Evolutionary conservation across 495 filamentous ascomycete genomes (phyloP).

Genomic region (Choiromyces venosus): DNA sequence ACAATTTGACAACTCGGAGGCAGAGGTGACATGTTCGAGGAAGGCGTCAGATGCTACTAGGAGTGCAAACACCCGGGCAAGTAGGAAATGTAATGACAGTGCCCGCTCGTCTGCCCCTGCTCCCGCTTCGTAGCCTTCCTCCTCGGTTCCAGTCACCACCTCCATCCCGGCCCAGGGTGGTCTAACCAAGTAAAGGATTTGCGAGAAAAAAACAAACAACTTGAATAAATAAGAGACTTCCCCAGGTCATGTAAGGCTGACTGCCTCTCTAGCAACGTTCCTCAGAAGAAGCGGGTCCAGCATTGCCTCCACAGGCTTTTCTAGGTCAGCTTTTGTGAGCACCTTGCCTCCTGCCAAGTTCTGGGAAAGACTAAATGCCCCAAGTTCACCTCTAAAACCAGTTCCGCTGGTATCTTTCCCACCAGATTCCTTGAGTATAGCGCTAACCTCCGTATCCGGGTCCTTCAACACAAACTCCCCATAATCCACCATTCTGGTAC

Average conservation of each 20-base stretch:
- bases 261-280: slow-evolving; percentile 91
- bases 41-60: too few species aligned
- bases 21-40: too few species aligned
- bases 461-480: slow-evolving; percentile 90
- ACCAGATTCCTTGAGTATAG: slow-evolving; percentile 66
- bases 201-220: too few species aligned
- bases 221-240: slow-evolving; percentile 77
- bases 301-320: slow-evolving; percentile 88
- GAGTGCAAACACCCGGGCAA: too few species aligned
- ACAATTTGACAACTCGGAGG: too few species aligned
- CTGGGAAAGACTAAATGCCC: slow-evolving; percentile 63
- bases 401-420: slow-evolving; percentile 52
- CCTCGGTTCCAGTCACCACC: too few species aligned
- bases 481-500: slow-evolving; percentile 52
- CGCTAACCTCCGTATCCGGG: slow-evolving; percentile 79
- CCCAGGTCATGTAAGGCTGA: slow-evolving; percentile 83
- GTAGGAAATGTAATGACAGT: too few species aligned
- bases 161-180: too few species aligned
- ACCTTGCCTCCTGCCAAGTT: slow-evolving; percentile 89
- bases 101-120: too few species aligned
- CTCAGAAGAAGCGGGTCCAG: slow-evolving; percentile 87
- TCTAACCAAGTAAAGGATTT: too few species aligned
- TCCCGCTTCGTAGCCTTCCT: too few species aligned
- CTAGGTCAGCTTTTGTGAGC: slow-evolving; percentile 73
- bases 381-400: slow-evolving; percentile 49